Base-by-base conservation (phyloP, 2,329 filamentous ascomycete genomes). In the Leptographium wingfieldii region DNA sequence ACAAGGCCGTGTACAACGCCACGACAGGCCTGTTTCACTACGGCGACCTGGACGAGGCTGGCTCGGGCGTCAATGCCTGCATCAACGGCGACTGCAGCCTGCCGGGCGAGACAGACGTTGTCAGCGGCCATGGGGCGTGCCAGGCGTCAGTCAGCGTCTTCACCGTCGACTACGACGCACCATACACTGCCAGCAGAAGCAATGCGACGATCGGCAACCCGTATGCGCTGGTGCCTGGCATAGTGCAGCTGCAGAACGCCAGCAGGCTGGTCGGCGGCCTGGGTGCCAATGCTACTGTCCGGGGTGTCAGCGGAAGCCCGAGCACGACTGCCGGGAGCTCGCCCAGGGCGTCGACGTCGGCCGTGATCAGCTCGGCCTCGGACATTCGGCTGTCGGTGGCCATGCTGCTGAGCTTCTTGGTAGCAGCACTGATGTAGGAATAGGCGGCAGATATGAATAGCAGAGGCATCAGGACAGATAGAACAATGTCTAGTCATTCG, bases 111-210 rank as follows among this genome's bases (percentile, higher is more conserved):
- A 57, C 62, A 3, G 51, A 40, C 2, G 63, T 63, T 2, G 35
- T 65, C 6, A 59, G 29, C 51, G 49, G 60, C 7, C 25, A 27
- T 22, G 25, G 22, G 3, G 48, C 14, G 14, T 43, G 40, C 14
- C 40, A 43, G 40, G 10, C 63, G 29, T 56, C 63, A 1, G 65
- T 66, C 2, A 62, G 63, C 12, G 57, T 66, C 11, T 67, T 66
- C 40, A 63, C 64, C 2, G 57, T 65, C 29, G 61, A 66, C 55
- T 65, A 63, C 48, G 62, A 65, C 51, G 60, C 64, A 14, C 55
- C 62, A 7, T 60, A 49, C 25, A 29, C 14, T 12, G 40, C 40
- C 14, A 12, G 35, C 35, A 38, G 19, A 22, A 19, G 29, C 51
- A 53, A 29, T 35, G 12, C 55, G 16, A 54, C 25, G 31, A 19